Conservation (phyloP, 73 alveolate genomes). For the Tetrahymena elliotti region DNA sequence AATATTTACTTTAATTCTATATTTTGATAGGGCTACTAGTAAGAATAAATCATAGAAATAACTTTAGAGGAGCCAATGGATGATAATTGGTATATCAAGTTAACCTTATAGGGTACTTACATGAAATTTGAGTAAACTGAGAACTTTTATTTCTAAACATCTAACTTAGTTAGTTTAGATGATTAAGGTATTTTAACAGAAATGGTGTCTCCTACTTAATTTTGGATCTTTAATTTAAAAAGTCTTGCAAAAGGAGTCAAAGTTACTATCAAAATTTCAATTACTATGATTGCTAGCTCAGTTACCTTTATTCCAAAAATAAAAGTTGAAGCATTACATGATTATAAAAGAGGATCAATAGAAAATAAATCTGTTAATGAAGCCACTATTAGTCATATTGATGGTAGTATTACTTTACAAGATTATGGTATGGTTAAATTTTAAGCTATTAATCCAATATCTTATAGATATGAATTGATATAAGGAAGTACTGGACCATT, state of each 20-base stretch:
- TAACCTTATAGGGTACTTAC: neutral
- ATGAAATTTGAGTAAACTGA: neutral
- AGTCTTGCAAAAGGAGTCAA: neutral
- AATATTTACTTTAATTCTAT: too few relatives aligned
- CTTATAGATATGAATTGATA: neutral
- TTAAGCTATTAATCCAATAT: neutral
- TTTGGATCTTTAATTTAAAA: neutral
- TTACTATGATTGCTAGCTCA: neutral
- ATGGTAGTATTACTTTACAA: neutral
- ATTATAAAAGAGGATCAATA: neutral
- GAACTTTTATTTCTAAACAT: neutral
- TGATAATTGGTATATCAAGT: neutral
- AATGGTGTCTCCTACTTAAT: neutral
- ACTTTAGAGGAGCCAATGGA: neutral
- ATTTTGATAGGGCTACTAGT: neutral
- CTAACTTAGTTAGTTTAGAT: neutral
- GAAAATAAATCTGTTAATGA: neutral
- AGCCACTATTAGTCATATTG: neutral
- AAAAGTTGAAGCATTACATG: neutral
- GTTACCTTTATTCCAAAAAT: neutral
- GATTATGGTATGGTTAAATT: neutral
- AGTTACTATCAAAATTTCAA: neutral
- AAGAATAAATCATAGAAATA: neutral
- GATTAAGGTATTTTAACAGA: neutral
- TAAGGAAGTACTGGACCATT: neutral